Percentiles rank a stretch among this genome's conserved stretches.
These are phyloP conservation scores for Primulina eburnea DNA, from an alignment of 257 asterid species.

Conservation along the genomic window DNA sequence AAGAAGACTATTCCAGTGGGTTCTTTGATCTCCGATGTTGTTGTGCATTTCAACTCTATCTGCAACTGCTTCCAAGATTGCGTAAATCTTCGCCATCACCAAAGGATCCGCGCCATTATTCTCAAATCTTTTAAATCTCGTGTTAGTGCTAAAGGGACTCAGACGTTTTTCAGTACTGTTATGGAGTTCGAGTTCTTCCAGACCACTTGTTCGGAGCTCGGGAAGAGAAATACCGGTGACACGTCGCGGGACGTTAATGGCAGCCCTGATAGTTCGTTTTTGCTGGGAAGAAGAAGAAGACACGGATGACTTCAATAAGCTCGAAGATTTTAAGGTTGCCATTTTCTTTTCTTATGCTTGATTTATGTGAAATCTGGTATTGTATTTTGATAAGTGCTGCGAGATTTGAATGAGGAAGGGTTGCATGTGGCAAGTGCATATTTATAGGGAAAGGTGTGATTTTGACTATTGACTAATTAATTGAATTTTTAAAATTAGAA, in stretches of 20 bases:
- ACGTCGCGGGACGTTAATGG: conserved; percentile 29
- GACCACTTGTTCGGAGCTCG: conserved; percentile 18
- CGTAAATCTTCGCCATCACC: conserved; percentile 48
- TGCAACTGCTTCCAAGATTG: conserved; percentile 49
- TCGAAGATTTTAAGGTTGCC: conserved; percentile 28
- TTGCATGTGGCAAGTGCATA: not conserved
- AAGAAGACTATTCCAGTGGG: conserved; percentile 55
- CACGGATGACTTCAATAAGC: conserved; percentile 14
- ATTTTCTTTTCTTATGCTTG: conserved; percentile 2
- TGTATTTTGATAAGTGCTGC: not conserved
- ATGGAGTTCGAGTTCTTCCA: not conserved
- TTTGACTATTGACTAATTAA: conserved; percentile 20
- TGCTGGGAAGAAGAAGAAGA: conserved; percentile 10
- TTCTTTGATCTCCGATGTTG: conserved; percentile 54
- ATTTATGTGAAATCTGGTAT: not conserved
- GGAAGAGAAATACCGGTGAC: conserved; percentile 23
- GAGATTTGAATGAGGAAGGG: not conserved
- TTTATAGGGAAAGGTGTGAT: conserved; percentile 1
- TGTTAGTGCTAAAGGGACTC: conserved; percentile 13
- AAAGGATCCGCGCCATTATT: conserved; percentile 23
- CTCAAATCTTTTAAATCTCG: not conserved
- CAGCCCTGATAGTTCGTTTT: conserved; percentile 8
- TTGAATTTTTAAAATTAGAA: not conserved
- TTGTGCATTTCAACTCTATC: conserved; percentile 71
- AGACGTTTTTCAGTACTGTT: conserved; percentile 1